Conservation (phyloP, 345 rosid species). For the Pistacia vera region DNA sequence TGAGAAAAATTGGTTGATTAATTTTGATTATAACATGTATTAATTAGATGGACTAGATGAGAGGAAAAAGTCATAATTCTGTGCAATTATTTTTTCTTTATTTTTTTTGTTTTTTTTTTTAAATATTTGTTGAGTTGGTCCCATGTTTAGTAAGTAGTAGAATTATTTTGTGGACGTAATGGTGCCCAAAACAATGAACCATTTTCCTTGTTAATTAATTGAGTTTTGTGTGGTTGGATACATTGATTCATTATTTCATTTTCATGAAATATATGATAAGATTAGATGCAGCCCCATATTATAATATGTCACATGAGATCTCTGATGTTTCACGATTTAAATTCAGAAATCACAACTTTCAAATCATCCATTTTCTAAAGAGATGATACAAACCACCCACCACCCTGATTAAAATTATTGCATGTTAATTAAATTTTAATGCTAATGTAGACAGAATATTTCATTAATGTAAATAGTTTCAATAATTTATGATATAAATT, state of each 20-base stretch:
- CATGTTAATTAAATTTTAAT: too few species aligned
- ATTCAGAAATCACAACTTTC: background rate
- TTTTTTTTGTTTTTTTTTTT: background rate
- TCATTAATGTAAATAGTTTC: too few species aligned
- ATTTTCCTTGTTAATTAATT: background rate
- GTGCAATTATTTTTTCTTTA: background rate
- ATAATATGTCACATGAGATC: background rate
- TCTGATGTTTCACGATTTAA: conserved; percentile 3
- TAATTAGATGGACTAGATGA: too few species aligned
- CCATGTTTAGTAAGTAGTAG: conserved; percentile 6
- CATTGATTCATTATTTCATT: background rate
- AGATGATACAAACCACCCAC: background rate
- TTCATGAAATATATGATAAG: background rate
- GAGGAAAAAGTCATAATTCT: too few species aligned
- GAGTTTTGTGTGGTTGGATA: conserved; percentile 5
- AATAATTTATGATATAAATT: too few species aligned
- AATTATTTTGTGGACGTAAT: conserved; percentile 6
- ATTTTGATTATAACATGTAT: too few species aligned
- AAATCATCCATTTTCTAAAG: background rate
- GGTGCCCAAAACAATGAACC: conserved; percentile 13
- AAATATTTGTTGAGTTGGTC: background rate
- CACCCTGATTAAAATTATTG: too few species aligned
- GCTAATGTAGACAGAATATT: too few species aligned
- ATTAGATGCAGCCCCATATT: background rate
- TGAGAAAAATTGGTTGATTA: too few species aligned